Conservation (phyloP, 1,284 basidiomycete genomes). For the Apiotrichum akiyoshidainum region DNA sequence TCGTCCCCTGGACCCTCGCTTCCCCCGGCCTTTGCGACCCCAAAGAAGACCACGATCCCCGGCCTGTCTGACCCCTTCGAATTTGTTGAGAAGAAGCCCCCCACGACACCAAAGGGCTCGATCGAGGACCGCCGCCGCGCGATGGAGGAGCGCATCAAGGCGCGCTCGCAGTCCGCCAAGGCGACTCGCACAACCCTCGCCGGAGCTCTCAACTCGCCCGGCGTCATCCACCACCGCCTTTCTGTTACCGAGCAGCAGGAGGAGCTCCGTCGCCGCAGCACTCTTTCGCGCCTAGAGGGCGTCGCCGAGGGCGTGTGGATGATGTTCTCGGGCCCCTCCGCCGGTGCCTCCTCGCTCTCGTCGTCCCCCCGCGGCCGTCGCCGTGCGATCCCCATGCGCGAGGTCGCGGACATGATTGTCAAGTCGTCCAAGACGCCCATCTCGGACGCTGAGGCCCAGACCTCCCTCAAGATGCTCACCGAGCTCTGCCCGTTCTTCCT, state of each 20-base stretch:
- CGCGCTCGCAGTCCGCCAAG: constrained; percentile 31
- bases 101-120: constrained; percentile 22
- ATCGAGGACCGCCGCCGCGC: constrained; percentile 44
- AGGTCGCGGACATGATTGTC: constrained; percentile 48
- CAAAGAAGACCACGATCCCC: constrained; percentile 10
- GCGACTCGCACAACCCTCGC: constrained; percentile 27
- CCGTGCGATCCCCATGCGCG: constrained; percentile 45
- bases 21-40: constrained; percentile 4
- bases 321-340: constrained; percentile 45
- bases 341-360: constrained; percentile 27
- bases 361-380: constrained; percentile 36
- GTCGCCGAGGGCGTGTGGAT: constrained; percentile 53
- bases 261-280: constrained; percentile 47
- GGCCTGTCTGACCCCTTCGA: constrained; percentile 44
- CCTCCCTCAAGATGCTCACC: constrained; percentile 46
- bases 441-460: constrained; percentile 48
- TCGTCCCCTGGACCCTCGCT: constrained; percentile 20
- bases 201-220: constrained; percentile 23
- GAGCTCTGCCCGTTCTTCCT: constrained; percentile 52
- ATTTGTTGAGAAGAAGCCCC: constrained; percentile 18
- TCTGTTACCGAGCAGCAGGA: constrained; percentile 30
- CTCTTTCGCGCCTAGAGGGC: constrained; percentile 47
- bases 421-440: constrained; percentile 52
- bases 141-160: constrained; percentile 47
- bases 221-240: constrained; percentile 11